Conservation (phyloP, 306 rosid species). For the barrel medic (Medicago truncatula) region DNA sequence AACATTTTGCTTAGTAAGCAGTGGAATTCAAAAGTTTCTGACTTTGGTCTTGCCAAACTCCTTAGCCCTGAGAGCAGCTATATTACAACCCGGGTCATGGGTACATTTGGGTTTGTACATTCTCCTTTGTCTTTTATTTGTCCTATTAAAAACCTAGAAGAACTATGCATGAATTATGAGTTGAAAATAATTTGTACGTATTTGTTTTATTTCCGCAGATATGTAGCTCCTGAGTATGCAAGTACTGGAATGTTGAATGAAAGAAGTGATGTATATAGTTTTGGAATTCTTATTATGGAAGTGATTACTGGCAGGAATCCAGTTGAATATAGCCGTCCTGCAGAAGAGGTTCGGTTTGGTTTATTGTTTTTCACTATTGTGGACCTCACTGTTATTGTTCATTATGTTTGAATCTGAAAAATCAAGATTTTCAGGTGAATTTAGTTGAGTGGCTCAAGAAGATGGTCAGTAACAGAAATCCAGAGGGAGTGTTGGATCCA, state of each 20-base stretch:
- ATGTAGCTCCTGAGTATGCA: constrained; percentile 95
- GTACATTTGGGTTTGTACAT: constrained; percentile 80
- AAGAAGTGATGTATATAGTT: constrained; percentile 84
- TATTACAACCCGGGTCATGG: constrained; percentile 93
- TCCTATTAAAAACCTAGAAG: not conserved
- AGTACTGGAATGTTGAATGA: constrained; percentile 94
- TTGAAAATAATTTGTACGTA: not conserved
- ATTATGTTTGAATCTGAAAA: constrained; percentile 23
- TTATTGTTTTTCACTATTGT: constrained; percentile 18
- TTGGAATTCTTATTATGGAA: constrained; percentile 93
- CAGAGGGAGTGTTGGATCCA: constrained; percentile 88
- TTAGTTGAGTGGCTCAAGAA: constrained; percentile 92
- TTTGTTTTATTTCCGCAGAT: constrained; percentile 57
- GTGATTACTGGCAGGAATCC: constrained; percentile 91
- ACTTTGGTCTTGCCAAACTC: constrained; percentile 93
- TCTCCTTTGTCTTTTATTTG: constrained; percentile 6
- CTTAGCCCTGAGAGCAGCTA: constrained; percentile 79
- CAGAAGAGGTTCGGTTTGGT: constrained; percentile 70
- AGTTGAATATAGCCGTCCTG: constrained; percentile 77
- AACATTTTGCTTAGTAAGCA: constrained; percentile 85
- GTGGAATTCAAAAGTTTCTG: constrained; percentile 93
- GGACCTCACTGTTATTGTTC: constrained; percentile 30
- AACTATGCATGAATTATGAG: not conserved
- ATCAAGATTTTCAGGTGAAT: constrained; percentile 66
- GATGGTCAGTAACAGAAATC: constrained; percentile 74